Base-by-base conservation (phyloP, 768 basidiomycete genomes). In the Suillus decipiens region DNA sequence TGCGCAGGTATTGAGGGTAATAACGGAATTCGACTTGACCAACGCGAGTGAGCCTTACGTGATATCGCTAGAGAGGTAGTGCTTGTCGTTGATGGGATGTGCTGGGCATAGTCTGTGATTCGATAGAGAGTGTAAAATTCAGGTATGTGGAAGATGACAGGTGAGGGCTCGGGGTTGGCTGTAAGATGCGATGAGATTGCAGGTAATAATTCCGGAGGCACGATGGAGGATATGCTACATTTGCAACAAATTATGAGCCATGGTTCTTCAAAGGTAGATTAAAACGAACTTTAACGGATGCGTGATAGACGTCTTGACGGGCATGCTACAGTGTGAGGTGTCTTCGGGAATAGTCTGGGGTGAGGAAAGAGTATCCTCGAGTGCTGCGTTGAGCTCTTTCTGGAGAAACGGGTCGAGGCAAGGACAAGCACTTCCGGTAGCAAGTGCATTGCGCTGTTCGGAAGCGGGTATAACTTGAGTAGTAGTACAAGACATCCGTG, bases 261-360 rank as follows among this genome's bases (percentile, higher is more conserved):
- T 19, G 22, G 22, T 39, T 19, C 37, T 17, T 39, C 17, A 56
- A 14, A 19, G 8, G 34, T 28, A 14, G 39, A 36, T 24, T n/a
- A 37, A 19, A 19, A 77, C 84, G 59, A 65, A 92, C 91, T 93
- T 92, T 71, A 96, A 90, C 8, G 93, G 93, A 75, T 94, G 93
- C 0, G 89, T 84, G 28, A 84, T 80, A 2, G 91, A 93, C 1
- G 92, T 94, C 70, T 92, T 94, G 62, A 88, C 62, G 63, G 59
- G 68, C 22, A 53, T 45, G 34, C 36, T 34, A 22, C 42, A 15
- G 19, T 37, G 45, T 14, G 8, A n/a, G 50, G 37, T 59, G 45
- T 63, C 43, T 22, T 28, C 50, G 4, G 37, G 69, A 43, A 60
- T 59, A 19, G 61, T 34, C 45, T 65, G 36, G 45, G 24, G 59